Evolutionary conservation across 305 asterid genomes (phyloP), one percentile per base, ranked within the genome.

Genomic region (Plantago lanceolata): DNA sequence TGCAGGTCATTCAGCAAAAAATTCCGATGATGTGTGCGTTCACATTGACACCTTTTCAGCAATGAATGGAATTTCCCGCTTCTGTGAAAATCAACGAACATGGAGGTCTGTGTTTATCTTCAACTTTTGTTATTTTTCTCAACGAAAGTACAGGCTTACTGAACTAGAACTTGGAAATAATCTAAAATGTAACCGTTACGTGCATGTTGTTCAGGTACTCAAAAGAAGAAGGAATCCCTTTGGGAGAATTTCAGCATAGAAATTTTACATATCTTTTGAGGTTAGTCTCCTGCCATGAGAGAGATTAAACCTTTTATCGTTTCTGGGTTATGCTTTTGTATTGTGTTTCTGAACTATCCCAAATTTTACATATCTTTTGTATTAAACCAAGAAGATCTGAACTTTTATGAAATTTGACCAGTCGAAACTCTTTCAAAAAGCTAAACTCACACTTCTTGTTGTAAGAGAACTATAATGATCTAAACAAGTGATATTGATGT

Each of bases 1-100:
- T 63, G 61, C 84, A 89, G 99, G 85, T 59, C 71, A 79, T 63
- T 47, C 68, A 53, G 57, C 79, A 59, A 78, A 80, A 69, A 72
- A 75, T 59, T 75, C 87, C 35, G 71, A 74, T 68, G 94, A 85
- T 78, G 71, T 79, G 44, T 74, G 81, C 79, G 96, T 93, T 78
- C 99, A 93, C 64, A 78, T 93, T 61, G 99, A 93, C 83, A 83
- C 96, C 51, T 87, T 80, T 64, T 84, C 97, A 55, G 95, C 97
- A 48, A 90, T 90, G 86, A 93, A 84, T 74, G 99, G 99, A 53
- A 81, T 93, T 69, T 89, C 99, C 18, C 94, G 99, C 63, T 93
- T 93, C 78, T 84, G 92, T 64, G 99, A 93, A 78, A 76, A 75
- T 75, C 74, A 65, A 51, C 75, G 74, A 50, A 87, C 90, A 26